phyloP scores from a whole-genome alignment of 371 early-diverging fungal genomes.

The Mucor mucedo region DNA sequence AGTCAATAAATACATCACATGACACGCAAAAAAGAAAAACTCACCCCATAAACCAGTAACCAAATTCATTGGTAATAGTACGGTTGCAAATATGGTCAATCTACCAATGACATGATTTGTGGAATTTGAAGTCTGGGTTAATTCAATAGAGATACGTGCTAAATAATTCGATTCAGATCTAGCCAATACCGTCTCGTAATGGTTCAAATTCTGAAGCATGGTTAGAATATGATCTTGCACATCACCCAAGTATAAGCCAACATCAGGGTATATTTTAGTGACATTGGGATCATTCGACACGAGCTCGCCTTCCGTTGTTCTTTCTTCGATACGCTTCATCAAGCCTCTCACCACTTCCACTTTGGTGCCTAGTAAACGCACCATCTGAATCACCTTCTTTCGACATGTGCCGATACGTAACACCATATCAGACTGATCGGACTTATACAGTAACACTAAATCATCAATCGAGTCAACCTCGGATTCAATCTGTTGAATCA shows the following conservation, averaged over 20 bases:
- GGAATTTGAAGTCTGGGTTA: conserved; percentile 88
- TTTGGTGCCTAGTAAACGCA: conserved; percentile 77
- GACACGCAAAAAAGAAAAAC: neutral
- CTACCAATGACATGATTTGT: conserved; percentile 90
- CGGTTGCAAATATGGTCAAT: conserved; percentile 88
- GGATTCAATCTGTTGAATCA: conserved; percentile 75
- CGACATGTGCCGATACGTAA: conserved; percentile 82
- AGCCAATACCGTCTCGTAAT: conserved; percentile 89
- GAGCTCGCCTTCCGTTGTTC: conserved; percentile 7
- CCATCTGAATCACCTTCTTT: conserved; percentile 78
- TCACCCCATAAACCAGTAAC: conserved; percentile 75
- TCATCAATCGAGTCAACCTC: conserved; percentile 92
- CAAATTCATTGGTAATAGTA: conserved; percentile 91
- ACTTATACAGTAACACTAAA: conserved; percentile 65
- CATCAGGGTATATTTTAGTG: conserved; percentile 47
- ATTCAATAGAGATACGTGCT: conserved; percentile 93
- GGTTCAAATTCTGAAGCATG: conserved; percentile 87
- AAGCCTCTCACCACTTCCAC: conserved; percentile 79
- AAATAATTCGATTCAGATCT: conserved; percentile 93
- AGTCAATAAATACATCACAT: neutral
- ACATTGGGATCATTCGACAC: neutral
- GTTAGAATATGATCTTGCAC: conserved; percentile 95
- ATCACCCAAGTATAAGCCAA: conserved; percentile 83
- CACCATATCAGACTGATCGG: conserved; percentile 84
- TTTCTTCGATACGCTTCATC: conserved; percentile 56